phyloP scores from a whole-genome alignment of 2,329 filamentous ascomycete genomes.

The Pseudogymnoascus sp. region DNA sequence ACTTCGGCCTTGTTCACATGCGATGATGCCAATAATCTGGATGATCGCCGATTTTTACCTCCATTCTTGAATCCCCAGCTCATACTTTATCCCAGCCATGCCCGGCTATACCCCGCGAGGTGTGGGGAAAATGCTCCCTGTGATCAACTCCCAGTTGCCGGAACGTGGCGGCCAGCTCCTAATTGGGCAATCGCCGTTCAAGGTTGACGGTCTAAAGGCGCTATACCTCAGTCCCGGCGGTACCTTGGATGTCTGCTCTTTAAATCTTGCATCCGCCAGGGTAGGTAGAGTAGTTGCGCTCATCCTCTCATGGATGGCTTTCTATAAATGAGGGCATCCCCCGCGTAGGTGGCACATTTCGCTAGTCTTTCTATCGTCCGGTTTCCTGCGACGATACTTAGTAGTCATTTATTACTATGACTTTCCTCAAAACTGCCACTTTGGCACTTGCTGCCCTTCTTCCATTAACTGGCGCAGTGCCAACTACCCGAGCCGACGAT shows the following conservation, averaged over 20 bases:
- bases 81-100: neutral
- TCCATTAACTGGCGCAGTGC: neutral
- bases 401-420: neutral
- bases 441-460: constrained; percentile 1
- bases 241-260: neutral
- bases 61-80: neutral
- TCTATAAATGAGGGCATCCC: neutral
- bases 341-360: neutral
- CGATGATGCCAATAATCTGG: neutral
- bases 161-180: neutral
- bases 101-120: neutral
- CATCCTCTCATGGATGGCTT: neutral
- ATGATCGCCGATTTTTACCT: neutral
- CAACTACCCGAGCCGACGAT: neutral
- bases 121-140: constrained; percentile 1
- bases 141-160: constrained; percentile 4
- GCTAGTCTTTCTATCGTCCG: neutral
- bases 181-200: neutral
- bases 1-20: constrained; percentile 4
- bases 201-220: neutral
- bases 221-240: neutral
- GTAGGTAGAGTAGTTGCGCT: neutral
- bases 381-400: neutral
- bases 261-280: neutral
- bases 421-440: neutral